Base-by-base conservation (phyloP, 768 basidiomycete species). In the Coprinellus micaceus region DNA sequence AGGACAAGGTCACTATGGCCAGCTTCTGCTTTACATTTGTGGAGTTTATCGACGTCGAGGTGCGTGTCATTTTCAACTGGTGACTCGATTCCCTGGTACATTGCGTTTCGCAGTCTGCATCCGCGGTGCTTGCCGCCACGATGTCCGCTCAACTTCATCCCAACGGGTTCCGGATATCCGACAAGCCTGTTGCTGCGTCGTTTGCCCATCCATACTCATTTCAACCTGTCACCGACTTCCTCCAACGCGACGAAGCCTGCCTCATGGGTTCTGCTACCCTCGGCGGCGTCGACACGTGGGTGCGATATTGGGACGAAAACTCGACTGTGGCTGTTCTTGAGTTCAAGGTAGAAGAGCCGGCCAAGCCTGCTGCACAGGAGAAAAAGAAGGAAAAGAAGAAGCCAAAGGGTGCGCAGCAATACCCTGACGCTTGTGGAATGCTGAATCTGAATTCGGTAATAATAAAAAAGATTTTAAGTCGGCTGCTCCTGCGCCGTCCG, bases 11-110 rank as follows among this genome's bases (percentile, higher is more conserved):
- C 15, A 91, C 91, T 0, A 80, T 89, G 76, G 86, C 88, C 4
- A 92, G 92, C 69, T 94, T 91, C 79, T 92, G 97, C 11, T 96
- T 95, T 67, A 86, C 90, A 0, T 98, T 99, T 66, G 90, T 97
- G 10, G 94, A 98, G 64, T 92, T 98, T 62, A 76, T 89, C 17
- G 91, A 95, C 60, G 69, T 85, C 5, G 84, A 88, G 78, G 96
- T 95, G 72, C 60, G 75, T 56, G 22, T 39, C 15, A 28, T 15
- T 21, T 2, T 25, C 51, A 48, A 30, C 45, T 7, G 28, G 17
- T 39, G 24, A 48, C 37, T 4, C 24, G 25, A 15, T 51, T 50
- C 5, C 26, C 30, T 60, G 19, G 60, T 59, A 66, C 57, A 59
- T 51, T 54, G 40, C 52, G 28, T 60, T 37, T 37, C 56, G 19